phyloP scores from a whole-genome alignment of 139 green algal species.

The Axilococcus clingmanii region DNA sequence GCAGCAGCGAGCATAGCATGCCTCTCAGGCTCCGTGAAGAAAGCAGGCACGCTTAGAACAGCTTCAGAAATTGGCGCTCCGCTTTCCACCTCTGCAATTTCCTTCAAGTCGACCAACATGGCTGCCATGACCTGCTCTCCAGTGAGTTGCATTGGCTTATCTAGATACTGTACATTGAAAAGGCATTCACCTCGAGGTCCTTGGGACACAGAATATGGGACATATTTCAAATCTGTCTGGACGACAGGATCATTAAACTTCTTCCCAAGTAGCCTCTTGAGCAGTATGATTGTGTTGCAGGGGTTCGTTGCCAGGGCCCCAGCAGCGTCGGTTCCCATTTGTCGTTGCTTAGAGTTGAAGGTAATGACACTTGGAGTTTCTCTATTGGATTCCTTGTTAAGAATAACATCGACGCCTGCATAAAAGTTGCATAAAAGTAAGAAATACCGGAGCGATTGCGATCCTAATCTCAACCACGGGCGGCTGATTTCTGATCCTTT shows the following conservation, averaged over 20 bases:
- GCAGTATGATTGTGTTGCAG: conserved; percentile 81
- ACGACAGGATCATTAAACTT: conserved; percentile 75
- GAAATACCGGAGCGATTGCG: conserved; percentile 11
- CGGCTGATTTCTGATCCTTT: no score
- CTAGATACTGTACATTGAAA: conserved; percentile 61
- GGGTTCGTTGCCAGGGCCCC: conserved; percentile 74
- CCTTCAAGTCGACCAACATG: conserved; percentile 83
- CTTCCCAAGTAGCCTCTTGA: conserved; percentile 93
- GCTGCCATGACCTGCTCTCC: conserved; percentile 76
- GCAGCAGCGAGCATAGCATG: conserved; percentile 72
- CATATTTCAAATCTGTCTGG: conserved; percentile 57
- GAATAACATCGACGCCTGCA: conserved; percentile 71
- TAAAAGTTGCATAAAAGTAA: conserved; percentile 4
- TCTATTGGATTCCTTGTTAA: conserved; percentile 94
- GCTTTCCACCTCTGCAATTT: conserved; percentile 78
- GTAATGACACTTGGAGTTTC: conserved; percentile 85
- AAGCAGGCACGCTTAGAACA: conserved; percentile 85
- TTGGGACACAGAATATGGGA: conserved; percentile 66
- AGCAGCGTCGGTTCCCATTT: conserved; percentile 71
- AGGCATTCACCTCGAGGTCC: conserved; percentile 64
- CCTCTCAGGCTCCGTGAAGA: conserved; percentile 76
- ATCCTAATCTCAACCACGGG: background rate
- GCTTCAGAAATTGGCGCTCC: conserved; percentile 77
- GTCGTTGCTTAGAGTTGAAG: conserved; percentile 79
- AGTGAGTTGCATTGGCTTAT: conserved; percentile 38